These are phyloP conservation scores for Tubosaeta sp. DNA, from an alignment of 768 basidiomycete genomes.

Conservation along the genomic window DNA sequence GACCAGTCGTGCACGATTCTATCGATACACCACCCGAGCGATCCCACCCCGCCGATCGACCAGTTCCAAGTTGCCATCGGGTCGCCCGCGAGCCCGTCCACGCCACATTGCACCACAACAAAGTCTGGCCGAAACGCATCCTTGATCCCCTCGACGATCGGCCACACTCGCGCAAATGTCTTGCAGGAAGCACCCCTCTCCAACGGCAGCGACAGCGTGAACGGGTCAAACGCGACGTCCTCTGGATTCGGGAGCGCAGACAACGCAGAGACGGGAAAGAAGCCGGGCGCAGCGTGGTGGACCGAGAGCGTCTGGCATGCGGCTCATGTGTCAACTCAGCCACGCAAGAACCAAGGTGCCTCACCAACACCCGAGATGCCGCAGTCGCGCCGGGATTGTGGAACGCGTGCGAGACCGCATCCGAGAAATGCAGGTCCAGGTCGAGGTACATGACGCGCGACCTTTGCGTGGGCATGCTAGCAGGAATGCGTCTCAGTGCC, in stretches of 20 bases:
- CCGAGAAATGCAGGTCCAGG: conserved; percentile 88
- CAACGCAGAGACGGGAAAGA: conserved; percentile 68
- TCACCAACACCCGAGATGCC: conserved; percentile 47
- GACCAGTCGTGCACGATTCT: conserved; percentile 51
- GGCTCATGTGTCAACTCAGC: background rate
- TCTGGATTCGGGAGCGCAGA: conserved; percentile 41
- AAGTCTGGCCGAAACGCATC: conserved; percentile 70
- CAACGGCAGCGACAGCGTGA: conserved; percentile 80
- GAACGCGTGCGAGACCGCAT: conserved; percentile 82
- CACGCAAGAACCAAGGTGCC: background rate
- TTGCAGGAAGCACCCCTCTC: conserved; percentile 58
- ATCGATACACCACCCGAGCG: conserved; percentile 64
- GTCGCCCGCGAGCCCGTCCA: conserved; percentile 84
- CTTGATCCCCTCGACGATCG: conserved; percentile 54
- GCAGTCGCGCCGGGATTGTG: conserved; percentile 35
- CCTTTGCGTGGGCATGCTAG: conserved; percentile 29
- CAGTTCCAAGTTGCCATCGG: conserved; percentile 73
- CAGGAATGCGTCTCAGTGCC: conserved; percentile 46
- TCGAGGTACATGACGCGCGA: conserved; percentile 86
- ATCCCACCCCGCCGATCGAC: conserved; percentile 55
- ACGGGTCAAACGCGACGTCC: conserved; percentile 43
- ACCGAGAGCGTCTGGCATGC: conserved; percentile 66
- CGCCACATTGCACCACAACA: conserved; percentile 80
- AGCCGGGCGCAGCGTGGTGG: conserved; percentile 78
- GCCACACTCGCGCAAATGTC: conserved; percentile 66